A percentile compares a stretch with the other conserved stretches of the same genome.
Evolutionary conservation across 805 yeast species (phyloP).

Genomic region (Zygoascus flipseniorum): DNA sequence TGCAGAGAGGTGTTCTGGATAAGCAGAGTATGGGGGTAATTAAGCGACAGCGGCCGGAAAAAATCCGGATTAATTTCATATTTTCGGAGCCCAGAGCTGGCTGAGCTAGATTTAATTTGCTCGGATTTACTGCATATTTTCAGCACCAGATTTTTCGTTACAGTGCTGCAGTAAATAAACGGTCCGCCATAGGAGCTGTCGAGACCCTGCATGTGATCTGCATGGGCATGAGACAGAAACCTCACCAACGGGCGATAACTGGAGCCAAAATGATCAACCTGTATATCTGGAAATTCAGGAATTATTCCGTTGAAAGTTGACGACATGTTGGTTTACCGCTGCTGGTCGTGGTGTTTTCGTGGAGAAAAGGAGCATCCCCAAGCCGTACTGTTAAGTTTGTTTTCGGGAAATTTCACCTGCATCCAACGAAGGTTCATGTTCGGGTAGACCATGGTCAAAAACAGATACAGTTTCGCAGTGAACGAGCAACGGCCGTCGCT

Average conservation of each 20-base stretch:
- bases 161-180: constrained; percentile 39
- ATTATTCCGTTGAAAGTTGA: constrained; percentile 35
- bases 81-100: neutral
- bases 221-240: constrained; percentile 45
- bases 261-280: constrained; percentile 29
- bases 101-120: neutral
- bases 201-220: constrained; percentile 47
- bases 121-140: constrained; percentile 3
- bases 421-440: too few relatives aligned
- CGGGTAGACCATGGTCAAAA: too few relatives aligned
- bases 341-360: neutral
- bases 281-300: constrained; percentile 41
- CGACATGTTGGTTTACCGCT: constrained; percentile 6
- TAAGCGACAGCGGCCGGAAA: constrained; percentile 10
- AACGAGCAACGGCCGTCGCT: constrained; percentile 5
- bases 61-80: constrained; percentile 6
- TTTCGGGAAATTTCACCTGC: too few relatives aligned
- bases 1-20: constrained; percentile 17
- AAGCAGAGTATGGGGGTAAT: constrained; percentile 18
- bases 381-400: too few relatives aligned
- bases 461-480: constrained; percentile 1
- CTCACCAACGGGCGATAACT: constrained; percentile 22
- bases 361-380: neutral
- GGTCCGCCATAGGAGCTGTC: constrained; percentile 33
- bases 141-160: constrained; percentile 28